Conservation (phyloP, 176 grass and related monocot species). For the Hordeum vulgare region MorexV3_pseudomolecules_assembly NC_058523.1:523205491-523205990, state of each 20-base stretch:
- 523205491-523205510: slow-evolving; percentile 84
- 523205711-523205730: not conserved
- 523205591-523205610: slow-evolving; percentile 76
- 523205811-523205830: slow-evolving; percentile 6
- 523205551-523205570: slow-evolving; percentile 94
- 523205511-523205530: slow-evolving; percentile 86
- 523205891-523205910: slow-evolving; percentile 17
- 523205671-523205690: not conserved
- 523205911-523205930: slow-evolving; percentile 34
- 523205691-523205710: not conserved
- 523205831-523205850: slow-evolving; percentile 21
- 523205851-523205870: slow-evolving; percentile 44
- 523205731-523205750: slow-evolving; percentile 39
- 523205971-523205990: slow-evolving; percentile 22
- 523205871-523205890: slow-evolving; percentile 25
- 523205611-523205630: slow-evolving; percentile 78
- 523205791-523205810: slow-evolving; percentile 83
- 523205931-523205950: slow-evolving; percentile 1
- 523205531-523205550: slow-evolving; percentile 76
- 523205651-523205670: not conserved
- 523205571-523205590: slow-evolving; percentile 96
- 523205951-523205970: slow-evolving; percentile 37
- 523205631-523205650: slow-evolving; percentile 54
- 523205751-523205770: slow-evolving; percentile 89
- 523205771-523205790: slow-evolving; percentile 77